Conservation (phyloP, 2,329 filamentous ascomycete genomes). For the Monilinia fructigena region DNA sequence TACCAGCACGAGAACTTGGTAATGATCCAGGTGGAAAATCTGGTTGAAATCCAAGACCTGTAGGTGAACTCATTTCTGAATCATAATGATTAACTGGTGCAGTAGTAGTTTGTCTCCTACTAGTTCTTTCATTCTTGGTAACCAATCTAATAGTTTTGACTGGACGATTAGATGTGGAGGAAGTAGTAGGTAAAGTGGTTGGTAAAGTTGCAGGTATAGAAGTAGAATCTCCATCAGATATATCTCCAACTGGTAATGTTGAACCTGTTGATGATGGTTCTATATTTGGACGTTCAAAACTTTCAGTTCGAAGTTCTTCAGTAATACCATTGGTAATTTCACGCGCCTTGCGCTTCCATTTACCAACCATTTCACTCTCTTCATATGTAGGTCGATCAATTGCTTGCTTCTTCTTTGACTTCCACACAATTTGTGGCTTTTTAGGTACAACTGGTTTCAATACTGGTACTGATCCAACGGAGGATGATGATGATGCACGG, state of each 20-base stretch:
- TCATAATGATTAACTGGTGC: slow-evolving; percentile 46
- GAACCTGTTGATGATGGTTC: slow-evolving; percentile 4
- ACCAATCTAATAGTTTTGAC: slow-evolving; percentile 34
- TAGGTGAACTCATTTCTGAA: slow-evolving; percentile 54
- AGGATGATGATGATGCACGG: slow-evolving; percentile 26
- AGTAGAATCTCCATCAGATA: slow-evolving; percentile 34
- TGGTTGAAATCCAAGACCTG: slow-evolving; percentile 49
- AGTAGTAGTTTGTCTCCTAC: slow-evolving; percentile 25
- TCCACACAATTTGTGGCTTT: slow-evolving; percentile 26
- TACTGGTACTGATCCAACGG: slow-evolving; percentile 25
- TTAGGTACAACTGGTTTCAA: slow-evolving; percentile 11
- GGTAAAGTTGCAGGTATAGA: slow-evolving; percentile 21
- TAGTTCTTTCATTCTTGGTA: slow-evolving; percentile 25
- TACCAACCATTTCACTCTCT: slow-evolving; percentile 28
- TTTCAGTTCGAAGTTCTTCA: slow-evolving; percentile 27
- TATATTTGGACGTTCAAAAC: slow-evolving; percentile 35
- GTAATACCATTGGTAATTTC: slow-evolving; percentile 31
- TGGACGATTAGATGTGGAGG: slow-evolving; percentile 20
- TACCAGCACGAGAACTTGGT: slow-evolving; percentile 58
- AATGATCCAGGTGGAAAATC: slow-evolving; percentile 46
- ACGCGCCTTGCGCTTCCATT: slow-evolving; percentile 36
- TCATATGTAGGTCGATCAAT: slow-evolving; percentile 26
- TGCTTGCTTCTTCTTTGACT: slow-evolving; percentile 29
- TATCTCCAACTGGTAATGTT: slow-evolving; percentile 26
- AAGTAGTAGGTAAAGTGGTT: slow-evolving; percentile 6